Percentiles rank a stretch among this genome's conserved stretches.
phyloP scores from a whole-genome alignment of 2,329 filamentous ascomycete species.

The Cercospora beticola region DNA sequence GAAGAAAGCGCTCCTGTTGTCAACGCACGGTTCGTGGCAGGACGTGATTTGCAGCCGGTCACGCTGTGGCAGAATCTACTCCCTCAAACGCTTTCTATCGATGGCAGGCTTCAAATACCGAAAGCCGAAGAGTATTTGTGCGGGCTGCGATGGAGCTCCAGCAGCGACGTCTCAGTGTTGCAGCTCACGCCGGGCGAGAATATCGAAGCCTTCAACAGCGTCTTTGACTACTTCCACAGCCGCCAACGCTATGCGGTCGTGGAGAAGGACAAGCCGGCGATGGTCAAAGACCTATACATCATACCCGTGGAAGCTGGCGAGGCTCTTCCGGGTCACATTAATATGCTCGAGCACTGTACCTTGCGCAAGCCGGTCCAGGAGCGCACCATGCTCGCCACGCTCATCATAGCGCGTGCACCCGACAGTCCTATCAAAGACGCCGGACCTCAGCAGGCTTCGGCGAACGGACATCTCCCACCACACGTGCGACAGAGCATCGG shows the following conservation, averaged over 20 bases:
- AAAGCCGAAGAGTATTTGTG: slow-evolving; percentile 90
- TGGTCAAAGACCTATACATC: slow-evolving; percentile 87
- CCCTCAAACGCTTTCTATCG: slow-evolving; percentile 67
- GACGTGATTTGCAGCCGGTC: slow-evolving; percentile 69
- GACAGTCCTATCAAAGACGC: slow-evolving; percentile 27
- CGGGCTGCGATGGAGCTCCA: slow-evolving; percentile 75
- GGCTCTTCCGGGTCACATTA: slow-evolving; percentile 77
- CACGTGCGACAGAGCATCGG: slow-evolving; percentile 28
- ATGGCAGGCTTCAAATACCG: slow-evolving; percentile 76
- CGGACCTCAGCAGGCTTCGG: slow-evolving; percentile 35
- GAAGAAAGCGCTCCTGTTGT: slow-evolving; percentile 52
- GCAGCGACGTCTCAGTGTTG: slow-evolving; percentile 81
- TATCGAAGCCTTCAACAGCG: slow-evolving; percentile 63
- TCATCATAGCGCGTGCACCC: slow-evolving; percentile 72
- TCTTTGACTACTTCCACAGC: slow-evolving; percentile 84
- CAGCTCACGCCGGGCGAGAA: slow-evolving; percentile 65
- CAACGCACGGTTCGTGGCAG: slow-evolving; percentile 79
- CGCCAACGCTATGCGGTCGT: slow-evolving; percentile 87
- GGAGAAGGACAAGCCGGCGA: slow-evolving; percentile 57
- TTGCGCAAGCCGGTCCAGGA: slow-evolving; percentile 71
- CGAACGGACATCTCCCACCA: slow-evolving; percentile 26
- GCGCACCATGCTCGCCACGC: slow-evolving; percentile 76
- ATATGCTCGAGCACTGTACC: slow-evolving; percentile 80
- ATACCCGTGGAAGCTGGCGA: slow-evolving; percentile 76
- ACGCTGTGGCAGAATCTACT: slow-evolving; percentile 75